Evolutionary conservation across 106 monocot genomes (phyloP).

Genomic region (Chionographis japonica): DNA sequence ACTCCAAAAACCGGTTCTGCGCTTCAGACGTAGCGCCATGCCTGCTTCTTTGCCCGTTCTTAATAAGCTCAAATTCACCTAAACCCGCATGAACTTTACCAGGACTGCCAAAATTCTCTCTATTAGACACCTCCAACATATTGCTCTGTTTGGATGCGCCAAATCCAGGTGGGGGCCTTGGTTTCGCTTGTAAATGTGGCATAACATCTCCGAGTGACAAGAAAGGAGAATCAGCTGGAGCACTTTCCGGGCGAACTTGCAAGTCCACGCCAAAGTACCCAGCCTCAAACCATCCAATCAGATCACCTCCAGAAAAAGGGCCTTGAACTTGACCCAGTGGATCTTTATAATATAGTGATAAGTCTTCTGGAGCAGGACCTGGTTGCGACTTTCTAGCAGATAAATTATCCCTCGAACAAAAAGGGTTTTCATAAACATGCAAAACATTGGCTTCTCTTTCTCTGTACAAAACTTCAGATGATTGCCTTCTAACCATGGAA

Average conservation of each 20-base stretch:
- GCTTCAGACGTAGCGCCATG: conserved; percentile 39
- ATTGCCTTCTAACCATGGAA: conserved; percentile 21
- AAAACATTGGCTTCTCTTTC: conserved; percentile 18
- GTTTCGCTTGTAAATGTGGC: conserved; percentile 81
- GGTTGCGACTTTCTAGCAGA: conserved; percentile 29
- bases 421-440: conserved; percentile 14
- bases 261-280: conserved; percentile 98
- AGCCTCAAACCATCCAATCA: conserved; percentile 95
- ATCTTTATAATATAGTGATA: conserved; percentile 78
- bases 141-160: conserved; percentile 38
- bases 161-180: conserved; percentile 90
- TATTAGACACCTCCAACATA: conserved; percentile 18
- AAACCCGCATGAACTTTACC: conserved; percentile 23
- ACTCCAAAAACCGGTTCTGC: conserved; percentile 83
- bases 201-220: conserved; percentile 88
- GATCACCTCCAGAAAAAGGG: conserved; percentile 84
- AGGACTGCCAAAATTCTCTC: conserved; percentile 16
- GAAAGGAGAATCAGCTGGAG: conserved; percentile 68
- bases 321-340: conserved; percentile 98
- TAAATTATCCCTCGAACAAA: conserved; percentile 24
- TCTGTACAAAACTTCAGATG: conserved; percentile 23
- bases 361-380: conserved; percentile 61
- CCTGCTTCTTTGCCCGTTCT: conserved; percentile 29
- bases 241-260: conserved; percentile 60
- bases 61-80: conserved; percentile 30